Conservation (phyloP, 2,329 filamentous ascomycete species). For the Ascochyta koolunga region DNA sequence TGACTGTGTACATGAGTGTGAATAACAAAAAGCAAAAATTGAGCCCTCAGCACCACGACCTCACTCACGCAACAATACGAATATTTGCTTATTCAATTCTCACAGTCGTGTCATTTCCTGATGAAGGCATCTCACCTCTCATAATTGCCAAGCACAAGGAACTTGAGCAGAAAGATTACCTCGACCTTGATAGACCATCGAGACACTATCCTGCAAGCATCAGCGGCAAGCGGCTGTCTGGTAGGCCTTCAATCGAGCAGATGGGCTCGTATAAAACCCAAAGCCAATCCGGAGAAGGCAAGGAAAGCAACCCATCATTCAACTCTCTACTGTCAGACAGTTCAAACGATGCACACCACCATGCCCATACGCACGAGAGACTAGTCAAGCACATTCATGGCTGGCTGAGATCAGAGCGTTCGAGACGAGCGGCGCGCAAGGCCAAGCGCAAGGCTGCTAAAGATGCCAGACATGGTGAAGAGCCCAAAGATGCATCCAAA, state of each 20-base stretch:
- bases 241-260: constrained; percentile 48
- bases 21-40: not conserved
- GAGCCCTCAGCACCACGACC: constrained; percentile 3
- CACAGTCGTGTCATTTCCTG: constrained; percentile 55
- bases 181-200: constrained; percentile 47
- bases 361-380: constrained; percentile 39
- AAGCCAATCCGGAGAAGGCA: constrained; percentile 8
- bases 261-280: constrained; percentile 30
- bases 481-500: not conserved
- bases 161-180: constrained; percentile 50
- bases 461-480: constrained; percentile 26
- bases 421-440: constrained; percentile 66
- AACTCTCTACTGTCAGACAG: constrained; percentile 40
- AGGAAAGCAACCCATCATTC: constrained; percentile 38
- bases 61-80: constrained; percentile 5
- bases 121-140: constrained; percentile 55
- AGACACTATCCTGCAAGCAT: constrained; percentile 49
- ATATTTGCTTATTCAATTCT: constrained; percentile 29
- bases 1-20: not conserved
- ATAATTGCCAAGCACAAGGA: constrained; percentile 55
- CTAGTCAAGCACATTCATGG: constrained; percentile 76
- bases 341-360: constrained; percentile 28
- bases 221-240: constrained; percentile 51
- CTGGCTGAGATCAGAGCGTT: constrained; percentile 83
- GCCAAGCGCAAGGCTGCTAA: constrained; percentile 59